These are phyloP conservation scores for Solanum chacoense DNA, from an alignment of 305 asterid species.

Conservation along the genomic window DNA sequence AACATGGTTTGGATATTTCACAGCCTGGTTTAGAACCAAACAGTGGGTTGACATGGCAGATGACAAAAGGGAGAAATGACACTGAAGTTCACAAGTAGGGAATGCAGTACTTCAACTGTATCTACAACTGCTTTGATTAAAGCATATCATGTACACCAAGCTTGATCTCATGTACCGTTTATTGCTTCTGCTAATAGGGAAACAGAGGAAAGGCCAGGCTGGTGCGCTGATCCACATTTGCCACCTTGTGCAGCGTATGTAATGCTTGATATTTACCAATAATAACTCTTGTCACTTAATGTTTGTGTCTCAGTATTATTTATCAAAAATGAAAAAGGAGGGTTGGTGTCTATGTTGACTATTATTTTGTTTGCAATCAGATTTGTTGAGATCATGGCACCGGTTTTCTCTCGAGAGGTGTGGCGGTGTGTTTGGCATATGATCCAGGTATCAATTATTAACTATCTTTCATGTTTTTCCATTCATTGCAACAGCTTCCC, in stretches of 20 bases:
- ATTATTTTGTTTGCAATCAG: constrained; percentile 21
- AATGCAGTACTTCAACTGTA: neutral
- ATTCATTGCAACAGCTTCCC: neutral
- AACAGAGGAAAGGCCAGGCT: constrained; percentile 80
- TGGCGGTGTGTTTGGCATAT: constrained; percentile 97
- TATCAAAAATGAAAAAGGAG: neutral
- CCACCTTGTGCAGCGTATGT: constrained; percentile 98
- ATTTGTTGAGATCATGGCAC: constrained; percentile 97
- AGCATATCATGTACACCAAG: neutral
- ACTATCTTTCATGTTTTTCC: neutral
- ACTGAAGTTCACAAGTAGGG: constrained; percentile 86
- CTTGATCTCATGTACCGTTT: constrained; percentile 7
- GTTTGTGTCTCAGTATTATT: neutral
- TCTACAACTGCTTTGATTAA: neutral
- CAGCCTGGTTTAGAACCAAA: constrained; percentile 83
- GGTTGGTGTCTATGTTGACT: neutral
- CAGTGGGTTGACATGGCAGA: constrained; percentile 81
- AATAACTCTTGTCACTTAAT: neutral
- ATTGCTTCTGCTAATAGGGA: constrained; percentile 29
- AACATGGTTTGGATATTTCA: constrained; percentile 74
- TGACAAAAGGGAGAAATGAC: constrained; percentile 64
- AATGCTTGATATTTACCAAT: neutral
- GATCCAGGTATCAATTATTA: constrained; percentile 50
- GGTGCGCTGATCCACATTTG: constrained; percentile 78
- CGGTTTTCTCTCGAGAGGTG: constrained; percentile 83